Base-by-base conservation (phyloP, 805 yeast genomes). In the Priceomyces melissophilus region DNA sequence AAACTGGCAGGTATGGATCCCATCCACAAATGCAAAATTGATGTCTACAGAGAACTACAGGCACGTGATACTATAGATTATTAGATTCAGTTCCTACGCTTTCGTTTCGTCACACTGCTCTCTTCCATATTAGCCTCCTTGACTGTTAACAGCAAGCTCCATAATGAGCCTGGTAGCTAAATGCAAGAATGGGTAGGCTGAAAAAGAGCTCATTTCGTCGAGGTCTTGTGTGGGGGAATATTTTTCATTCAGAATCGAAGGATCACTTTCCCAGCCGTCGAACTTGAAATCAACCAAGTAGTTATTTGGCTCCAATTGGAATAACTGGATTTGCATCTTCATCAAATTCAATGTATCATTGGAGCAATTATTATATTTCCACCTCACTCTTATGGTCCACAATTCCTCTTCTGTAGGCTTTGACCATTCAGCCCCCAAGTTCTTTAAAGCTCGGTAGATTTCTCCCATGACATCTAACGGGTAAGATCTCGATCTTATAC, bases 381-480 rank as follows among this genome's bases (percentile, higher is more conserved):
- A 93, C 53, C 97, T 80, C 12, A 91, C 97, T 50, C 87, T 77
- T 43, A 91, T 91, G 1, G 96, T 91, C 98, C 98, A 91, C 38
- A 89, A 69, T 54, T 90, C 96, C 55, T 90, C 96, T 52, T 90
- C 96, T 0, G 90, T 79, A 5, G 98, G 97, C 52, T 84, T 82
- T 8, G 93, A 87, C 98, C 98, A 93, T 62, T 93, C 97, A 0
- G 98, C 98, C 1, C 96, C 97, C 40, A 93, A 69, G 54, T 87
- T 88, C 64, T 87, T 87, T 58, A 93, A 72, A 1, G 98, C 98
- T 35, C 96, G 75, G 65, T 93, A 93, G 33, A 93, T 90, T 60
- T 93, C 99, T 20, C 97, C 96, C 98, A 93, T 93, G 3, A 93
- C 99, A 62, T 93, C 99, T 52, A 93, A 72, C 27, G 99, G 98